Conservation (phyloP, 768 basidiomycete species). For the Amanita inopinata region DNA sequence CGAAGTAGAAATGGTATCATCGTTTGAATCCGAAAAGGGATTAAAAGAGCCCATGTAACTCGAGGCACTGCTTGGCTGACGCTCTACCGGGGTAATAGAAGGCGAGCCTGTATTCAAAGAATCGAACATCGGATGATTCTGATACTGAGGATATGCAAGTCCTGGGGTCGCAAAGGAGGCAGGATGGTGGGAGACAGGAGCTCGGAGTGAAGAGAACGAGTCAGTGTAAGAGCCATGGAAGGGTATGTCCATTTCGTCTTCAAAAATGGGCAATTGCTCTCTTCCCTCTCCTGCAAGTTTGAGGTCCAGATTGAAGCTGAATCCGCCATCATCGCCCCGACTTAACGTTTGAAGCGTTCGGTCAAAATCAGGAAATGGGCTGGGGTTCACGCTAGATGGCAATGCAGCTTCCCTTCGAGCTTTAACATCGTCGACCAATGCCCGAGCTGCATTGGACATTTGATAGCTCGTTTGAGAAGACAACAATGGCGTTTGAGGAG, state of each 20-base stretch:
- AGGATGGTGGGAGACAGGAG: conserved; percentile 20
- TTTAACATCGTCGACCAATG: conserved; percentile 76
- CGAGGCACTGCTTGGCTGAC: conserved; percentile 33
- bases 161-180: conserved; percentile 44
- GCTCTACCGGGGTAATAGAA: conserved; percentile 28
- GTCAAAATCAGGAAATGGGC: conserved; percentile 85
- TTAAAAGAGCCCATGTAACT: conserved; percentile 72
- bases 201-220: conserved; percentile 55
- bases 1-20: conserved; percentile 32
- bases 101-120: conserved; percentile 31
- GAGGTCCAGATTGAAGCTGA: conserved; percentile 83
- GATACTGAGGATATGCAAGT: conserved; percentile 36
- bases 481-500: conserved; percentile 40
- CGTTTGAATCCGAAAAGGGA: conserved; percentile 59
- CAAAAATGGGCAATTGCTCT: conserved; percentile 41
- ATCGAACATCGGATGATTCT: conserved; percentile 48
- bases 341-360: conserved; percentile 68
- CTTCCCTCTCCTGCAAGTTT: conserved; percentile 50
- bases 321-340: conserved; percentile 56
- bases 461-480: conserved; percentile 65
- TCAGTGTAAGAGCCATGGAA: conserved; percentile 60
- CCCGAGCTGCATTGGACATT: conserved; percentile 79
- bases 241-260: conserved; percentile 37
- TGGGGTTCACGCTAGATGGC: conserved; percentile 30
- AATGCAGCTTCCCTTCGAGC: conserved; percentile 55